Evolutionary conservation across 176 grass and related monocot species (phyloP).

Genomic region (Oryza meridionalis): DNA sequence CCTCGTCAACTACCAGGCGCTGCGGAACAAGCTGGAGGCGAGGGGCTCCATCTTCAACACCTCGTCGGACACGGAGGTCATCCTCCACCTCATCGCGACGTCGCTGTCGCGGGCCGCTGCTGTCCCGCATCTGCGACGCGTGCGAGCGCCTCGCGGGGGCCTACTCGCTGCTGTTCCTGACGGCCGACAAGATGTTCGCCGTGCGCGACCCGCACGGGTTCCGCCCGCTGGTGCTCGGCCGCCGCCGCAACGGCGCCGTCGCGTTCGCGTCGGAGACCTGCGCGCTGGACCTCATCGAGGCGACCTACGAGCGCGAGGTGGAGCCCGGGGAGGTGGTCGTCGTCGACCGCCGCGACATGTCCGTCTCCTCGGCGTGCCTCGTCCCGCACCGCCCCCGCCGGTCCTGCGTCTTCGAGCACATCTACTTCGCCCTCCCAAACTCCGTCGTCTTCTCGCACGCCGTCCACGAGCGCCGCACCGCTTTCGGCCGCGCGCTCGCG

Average conservation of each 20-base stretch:
- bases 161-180: conserved; percentile 73
- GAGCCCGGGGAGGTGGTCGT: conserved; percentile 70
- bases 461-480: conserved; percentile 70
- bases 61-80: conserved; percentile 73
- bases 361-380: conserved; percentile 50
- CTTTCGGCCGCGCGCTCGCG: conserved; percentile 68
- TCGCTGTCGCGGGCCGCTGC: conserved; percentile 62
- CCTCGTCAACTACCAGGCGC: conserved; percentile 65
- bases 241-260: conserved; percentile 58
- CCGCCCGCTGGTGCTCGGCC: conserved; percentile 80
- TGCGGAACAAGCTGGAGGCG: conserved; percentile 63
- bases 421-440: conserved; percentile 79
- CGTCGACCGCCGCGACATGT: conserved; percentile 72
- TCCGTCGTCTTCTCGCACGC: conserved; percentile 69
- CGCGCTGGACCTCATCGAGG: conserved; percentile 82
- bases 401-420: conserved; percentile 74
- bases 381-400: conserved; percentile 48
- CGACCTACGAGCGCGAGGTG: conserved; percentile 75
- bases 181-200: conserved; percentile 65
- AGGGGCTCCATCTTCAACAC: conserved; percentile 76
- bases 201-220: conserved; percentile 77
- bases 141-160: conserved; percentile 63
- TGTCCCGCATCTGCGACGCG: conserved; percentile 62
- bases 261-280: conserved; percentile 83
- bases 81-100: conserved; percentile 76